Evolutionary conservation across 2,329 filamentous ascomycete genomes (phyloP).

Genomic region (Claviceps sp.): DNA sequence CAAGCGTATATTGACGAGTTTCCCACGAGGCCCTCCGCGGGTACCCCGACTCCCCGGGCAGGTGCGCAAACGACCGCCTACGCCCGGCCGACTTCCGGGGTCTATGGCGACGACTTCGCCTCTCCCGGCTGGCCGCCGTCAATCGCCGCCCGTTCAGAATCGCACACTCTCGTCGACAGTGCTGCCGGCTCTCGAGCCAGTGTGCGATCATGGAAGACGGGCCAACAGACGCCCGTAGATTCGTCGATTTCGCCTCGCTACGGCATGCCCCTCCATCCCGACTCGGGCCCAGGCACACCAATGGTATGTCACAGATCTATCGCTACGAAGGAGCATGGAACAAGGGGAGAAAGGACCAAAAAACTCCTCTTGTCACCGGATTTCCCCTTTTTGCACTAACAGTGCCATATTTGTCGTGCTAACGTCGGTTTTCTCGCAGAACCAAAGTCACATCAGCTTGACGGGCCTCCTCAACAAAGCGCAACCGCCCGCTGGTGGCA

Average conservation of each 20-base stretch:
- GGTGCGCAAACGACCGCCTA: background rate
- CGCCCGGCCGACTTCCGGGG: conserved; percentile 2
- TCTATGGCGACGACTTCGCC: conserved; percentile 4
- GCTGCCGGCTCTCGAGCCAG: conserved; percentile 12
- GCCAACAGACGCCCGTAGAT: conserved; percentile 8
- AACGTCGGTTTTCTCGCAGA: conserved; percentile 12
- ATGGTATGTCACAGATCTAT: conserved; percentile 5
- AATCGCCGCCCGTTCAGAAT: conserved; percentile 12
- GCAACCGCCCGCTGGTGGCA: conserved; percentile 19
- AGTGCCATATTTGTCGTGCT: background rate
- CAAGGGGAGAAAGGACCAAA: too few relatives aligned
- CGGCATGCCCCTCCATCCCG: conserved; percentile 6
- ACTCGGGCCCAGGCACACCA: conserved; percentile 8
- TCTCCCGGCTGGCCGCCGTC: conserved; percentile 10
- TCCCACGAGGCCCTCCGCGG: background rate
- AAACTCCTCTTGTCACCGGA: accelerated
- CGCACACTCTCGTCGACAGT: conserved; percentile 17
- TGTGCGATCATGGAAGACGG: conserved; percentile 13
- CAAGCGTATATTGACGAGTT: conserved; percentile 11
- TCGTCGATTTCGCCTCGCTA: conserved; percentile 4
- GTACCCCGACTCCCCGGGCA: conserved; percentile 2
- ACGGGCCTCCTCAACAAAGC: conserved; percentile 23
- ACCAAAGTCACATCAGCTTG: conserved; percentile 29
- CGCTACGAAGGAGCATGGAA: too few relatives aligned
- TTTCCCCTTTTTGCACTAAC: too few relatives aligned